Evolutionary conservation across 805 yeast genomes (phyloP), one percentile per base, ranked within the genome.

Genomic region (Torulaspora maleeae): DNA sequence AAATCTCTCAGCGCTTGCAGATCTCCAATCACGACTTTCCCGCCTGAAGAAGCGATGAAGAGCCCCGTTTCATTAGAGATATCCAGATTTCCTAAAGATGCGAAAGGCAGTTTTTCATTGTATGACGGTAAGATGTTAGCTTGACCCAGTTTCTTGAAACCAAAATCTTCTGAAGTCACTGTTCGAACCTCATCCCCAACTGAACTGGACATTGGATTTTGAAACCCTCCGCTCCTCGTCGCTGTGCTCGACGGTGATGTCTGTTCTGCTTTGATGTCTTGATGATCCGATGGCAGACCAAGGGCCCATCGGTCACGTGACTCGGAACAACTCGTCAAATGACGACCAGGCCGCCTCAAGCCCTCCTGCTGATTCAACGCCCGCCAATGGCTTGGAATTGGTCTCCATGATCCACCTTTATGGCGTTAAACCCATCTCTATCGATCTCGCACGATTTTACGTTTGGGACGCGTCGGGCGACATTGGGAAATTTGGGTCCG

Each of bases 31-130:
- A 67, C 66, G 13, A 73, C 52, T 30, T 56, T 56, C 3, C 51
- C 52, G 4, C 66, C 59, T 38, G 73, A 69, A 3, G 73, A 68
- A 2, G 75, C 73, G 1, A 70, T 72, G 52, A 65, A 68, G 10
- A 68, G 33, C 1, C 63, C 58, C 7, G 45, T 44, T 1, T 42
- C 49, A 38, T 69, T 65, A 15, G 69, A 67, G 37, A 72, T 69
- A 12, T 68, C 65, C 8, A 76, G 57, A 40, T 74, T 67, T 16
- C 64, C 65, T 34, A 62, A 45, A 24, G 47, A 61, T 42, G 61
- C 66, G 60, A 49, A 72, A 13, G 68, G 74, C 41, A 60, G 44
- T 15, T 46, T 51, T 51, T 74, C 77, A 12, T 62, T 54, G 41
- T 59, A 68, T 10, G 65, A 48, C n/a, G 70, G 72, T 15, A 74